phyloP scores from a whole-genome alignment of 805 yeast species.

The Hagleromyces aurorensis region DNA sequence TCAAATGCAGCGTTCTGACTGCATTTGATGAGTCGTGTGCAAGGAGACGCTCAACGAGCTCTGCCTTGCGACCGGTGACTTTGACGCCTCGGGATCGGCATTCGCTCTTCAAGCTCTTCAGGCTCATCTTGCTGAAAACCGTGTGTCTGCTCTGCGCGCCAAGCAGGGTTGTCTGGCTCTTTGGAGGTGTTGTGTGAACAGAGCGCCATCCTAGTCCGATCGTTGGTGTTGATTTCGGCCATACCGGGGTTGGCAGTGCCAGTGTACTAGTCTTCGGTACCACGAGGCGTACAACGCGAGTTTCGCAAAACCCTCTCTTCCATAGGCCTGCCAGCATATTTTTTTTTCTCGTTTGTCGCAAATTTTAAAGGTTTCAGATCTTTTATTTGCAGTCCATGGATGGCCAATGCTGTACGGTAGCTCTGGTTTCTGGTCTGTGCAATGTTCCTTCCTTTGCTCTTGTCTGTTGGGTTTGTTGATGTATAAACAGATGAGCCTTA shows the following conservation, averaged over 20 bases:
- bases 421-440: too few species aligned
- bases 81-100: slow-evolving; percentile 53
- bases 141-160: slow-evolving; percentile 15
- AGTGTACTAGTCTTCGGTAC: slow-evolving; percentile 1
- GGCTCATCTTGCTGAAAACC: slow-evolving; percentile 36
- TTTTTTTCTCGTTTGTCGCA: too few species aligned
- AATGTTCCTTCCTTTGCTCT: too few species aligned
- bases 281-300: slow-evolving; percentile 2
- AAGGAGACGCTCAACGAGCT: slow-evolving; percentile 37
- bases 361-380: too few species aligned
- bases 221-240: slow-evolving; percentile 2
- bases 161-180: slow-evolving; percentile 21
- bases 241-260: not conserved
- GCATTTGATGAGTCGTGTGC: too few species aligned
- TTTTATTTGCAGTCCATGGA: too few species aligned
- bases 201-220: slow-evolving; percentile 7
- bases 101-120: slow-evolving; percentile 48
- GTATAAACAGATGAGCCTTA: too few species aligned
- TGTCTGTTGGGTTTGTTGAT: too few species aligned
- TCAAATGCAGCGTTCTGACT: too few species aligned
- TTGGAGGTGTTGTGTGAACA: slow-evolving; percentile 27
- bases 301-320: too few species aligned
- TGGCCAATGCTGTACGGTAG: too few species aligned
- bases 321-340: too few species aligned
- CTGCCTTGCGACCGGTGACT: slow-evolving; percentile 54